Percentiles rank a stretch among this genome's conserved stretches.
These are phyloP conservation scores for Fusarium decemcellulare DNA, from an alignment of 2,329 filamentous ascomycete genomes.

Conservation along the genomic window DNA sequence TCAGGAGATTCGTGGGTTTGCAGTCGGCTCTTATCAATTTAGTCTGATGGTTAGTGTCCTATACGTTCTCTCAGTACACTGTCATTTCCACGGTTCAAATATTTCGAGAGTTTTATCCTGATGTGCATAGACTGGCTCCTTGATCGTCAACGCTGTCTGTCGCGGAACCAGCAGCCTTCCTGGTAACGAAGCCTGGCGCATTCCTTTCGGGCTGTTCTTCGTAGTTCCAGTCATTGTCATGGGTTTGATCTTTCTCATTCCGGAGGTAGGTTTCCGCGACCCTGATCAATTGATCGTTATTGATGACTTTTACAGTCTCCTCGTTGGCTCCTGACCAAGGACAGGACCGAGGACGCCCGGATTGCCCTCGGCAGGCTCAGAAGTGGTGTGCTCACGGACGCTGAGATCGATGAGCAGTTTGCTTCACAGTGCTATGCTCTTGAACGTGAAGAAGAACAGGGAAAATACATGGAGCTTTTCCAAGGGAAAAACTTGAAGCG, in stretches of 20 bases:
- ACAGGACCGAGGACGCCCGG: not conserved
- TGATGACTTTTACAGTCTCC: not conserved
- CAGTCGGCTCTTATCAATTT: conserved; percentile 33
- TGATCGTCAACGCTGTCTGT: not conserved
- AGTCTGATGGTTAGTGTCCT: not conserved
- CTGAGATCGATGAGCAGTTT: not conserved
- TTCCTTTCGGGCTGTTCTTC: not conserved
- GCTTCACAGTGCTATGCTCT: not conserved
- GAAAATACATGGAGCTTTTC: not conserved
- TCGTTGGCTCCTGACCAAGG: not conserved
- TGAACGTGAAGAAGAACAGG: not conserved
- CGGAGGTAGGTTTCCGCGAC: not conserved
- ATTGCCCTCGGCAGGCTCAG: not conserved
- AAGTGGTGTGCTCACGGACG: not conserved
- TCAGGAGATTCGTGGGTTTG: conserved; percentile 37
- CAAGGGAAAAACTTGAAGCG: not conserved
- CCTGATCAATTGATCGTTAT: no score
- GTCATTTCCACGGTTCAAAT: no score
- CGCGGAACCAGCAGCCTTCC: not conserved
- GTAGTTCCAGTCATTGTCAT: not conserved
- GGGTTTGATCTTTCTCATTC: not conserved
- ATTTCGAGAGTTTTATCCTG: no score
- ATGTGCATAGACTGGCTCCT: not conserved
- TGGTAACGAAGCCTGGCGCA: not conserved
- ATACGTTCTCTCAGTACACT: not conserved